These are phyloP conservation scores for Lanmaoa rubissima DNA, from an alignment of 768 basidiomycete genomes.

Conservation along the genomic window DNA sequence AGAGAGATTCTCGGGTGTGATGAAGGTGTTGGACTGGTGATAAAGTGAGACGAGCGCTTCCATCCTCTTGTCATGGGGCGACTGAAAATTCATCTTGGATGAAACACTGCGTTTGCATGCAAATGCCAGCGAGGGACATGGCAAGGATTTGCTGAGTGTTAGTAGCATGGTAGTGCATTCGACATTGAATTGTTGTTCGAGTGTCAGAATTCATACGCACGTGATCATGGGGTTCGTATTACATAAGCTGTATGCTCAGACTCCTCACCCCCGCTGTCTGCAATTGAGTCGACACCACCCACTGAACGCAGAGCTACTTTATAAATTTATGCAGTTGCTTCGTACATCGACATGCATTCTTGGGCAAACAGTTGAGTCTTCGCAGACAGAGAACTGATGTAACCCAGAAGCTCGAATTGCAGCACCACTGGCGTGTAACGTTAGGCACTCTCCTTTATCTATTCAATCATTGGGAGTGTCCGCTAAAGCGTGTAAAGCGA, in stretches of 20 bases:
- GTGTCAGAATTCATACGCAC: neutral
- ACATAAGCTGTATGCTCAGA: constrained; percentile 10
- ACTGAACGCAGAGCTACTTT: neutral
- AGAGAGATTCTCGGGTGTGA: constrained; percentile 68
- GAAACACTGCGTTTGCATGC: constrained; percentile 19
- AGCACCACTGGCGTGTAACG: neutral
- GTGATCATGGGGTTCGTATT: neutral
- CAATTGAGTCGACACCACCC: no score
- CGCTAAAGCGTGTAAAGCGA: neutral
- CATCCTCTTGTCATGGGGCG: constrained; percentile 40
- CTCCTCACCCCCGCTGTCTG: no score
- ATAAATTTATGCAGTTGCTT: neutral
- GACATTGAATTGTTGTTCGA: neutral
- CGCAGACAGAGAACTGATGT: neutral
- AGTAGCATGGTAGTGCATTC: constrained; percentile 14
- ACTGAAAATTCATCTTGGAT: constrained; percentile 18
- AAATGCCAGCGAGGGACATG: constrained; percentile 5
- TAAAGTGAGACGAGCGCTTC: constrained; percentile 76
- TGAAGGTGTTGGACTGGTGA: constrained; percentile 69
- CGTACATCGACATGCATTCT: neutral
- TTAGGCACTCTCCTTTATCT: neutral
- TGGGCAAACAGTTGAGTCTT: neutral
- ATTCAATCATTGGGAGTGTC: no score
- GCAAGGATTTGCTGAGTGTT: constrained; percentile 1
- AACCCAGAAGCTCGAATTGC: neutral